Base-by-base conservation (phyloP, 306 rosid species). In the Lotus japonicus region DNA sequence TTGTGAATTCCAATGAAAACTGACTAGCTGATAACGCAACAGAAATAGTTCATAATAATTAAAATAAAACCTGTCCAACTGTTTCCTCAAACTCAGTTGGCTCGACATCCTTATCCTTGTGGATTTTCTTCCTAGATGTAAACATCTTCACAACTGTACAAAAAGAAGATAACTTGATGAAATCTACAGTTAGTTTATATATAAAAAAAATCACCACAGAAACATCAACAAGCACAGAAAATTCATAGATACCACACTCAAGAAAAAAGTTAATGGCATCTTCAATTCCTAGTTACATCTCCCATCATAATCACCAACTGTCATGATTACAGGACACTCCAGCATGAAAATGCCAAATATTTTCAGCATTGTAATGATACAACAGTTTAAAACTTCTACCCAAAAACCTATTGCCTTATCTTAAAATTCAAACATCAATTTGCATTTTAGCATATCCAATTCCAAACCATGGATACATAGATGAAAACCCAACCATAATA, bases 61-160 rank as follows among this genome's bases (percentile, higher is more conserved):
- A 12, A 14, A 13, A 52, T 8, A 64, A 70, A 28, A 88, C 97
- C 87, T 91, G 95, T 16, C 89, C 92, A 67, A 91, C 95, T 9
- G 81, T 28, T 71, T 84, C 95, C 81, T 91, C 95, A 17, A 84
- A 86, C 39, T 86, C 95, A 3, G 87, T 75, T 9, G 91, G 91
- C 49, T 86, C 91, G 4, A 71, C 87, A 70, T 83, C 89, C 75
- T 82, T 86, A 17, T 86, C 95, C 50, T 88, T 88, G 68, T 72
- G 84, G 72, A 88, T 88, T 59, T 88, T 88, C 86, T 82, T 85
- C 80, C 86, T 84, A 36, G 89, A 76, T 2, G 95, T 80, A 62
- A 33, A 88, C 95, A 88, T 88, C 66, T 75, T 83, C 69, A 35
- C 31, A 77, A 69, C 83, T 64, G 75, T n/a, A 42, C 17, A n/a